These are phyloP conservation scores for Epichloe sibirici DNA, from an alignment of 2,329 filamentous ascomycete species.

Conservation along the genomic window DNA sequence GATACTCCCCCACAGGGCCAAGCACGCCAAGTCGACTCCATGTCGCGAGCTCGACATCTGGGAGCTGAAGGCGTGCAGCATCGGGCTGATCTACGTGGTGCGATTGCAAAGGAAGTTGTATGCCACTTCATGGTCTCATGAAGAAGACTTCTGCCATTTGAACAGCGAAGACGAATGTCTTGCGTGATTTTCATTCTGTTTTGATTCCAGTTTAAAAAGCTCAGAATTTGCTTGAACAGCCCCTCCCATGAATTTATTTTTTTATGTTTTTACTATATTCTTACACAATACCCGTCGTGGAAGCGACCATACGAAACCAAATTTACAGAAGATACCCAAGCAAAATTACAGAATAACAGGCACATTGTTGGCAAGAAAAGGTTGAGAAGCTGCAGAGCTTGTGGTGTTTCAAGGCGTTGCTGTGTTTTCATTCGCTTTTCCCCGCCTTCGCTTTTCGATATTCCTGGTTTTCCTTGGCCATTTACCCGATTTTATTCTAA, in stretches of 20 bases:
- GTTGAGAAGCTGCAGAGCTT: conserved; percentile 4
- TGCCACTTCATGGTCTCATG: neutral
- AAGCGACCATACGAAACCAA: conserved; percentile 1
- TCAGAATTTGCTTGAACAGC: neutral
- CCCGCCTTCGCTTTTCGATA: neutral
- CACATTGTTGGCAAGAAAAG: conserved; percentile 1
- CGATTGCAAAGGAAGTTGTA: neutral
- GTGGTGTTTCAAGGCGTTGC: conserved; percentile 6
- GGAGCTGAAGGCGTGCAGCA: neutral
- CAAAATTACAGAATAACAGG: conserved; percentile 1
- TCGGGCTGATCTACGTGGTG: neutral
- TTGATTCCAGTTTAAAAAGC: too few relatives aligned
- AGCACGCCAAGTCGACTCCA: neutral
- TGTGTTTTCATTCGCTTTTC: neutral
- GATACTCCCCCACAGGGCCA: neutral
- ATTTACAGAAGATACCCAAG: conserved; percentile 8
- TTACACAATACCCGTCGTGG: conserved; percentile 5
- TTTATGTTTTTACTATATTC: neutral
- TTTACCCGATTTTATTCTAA: neutral
- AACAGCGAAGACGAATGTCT: neutral
- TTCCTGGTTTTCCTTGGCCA: neutral
- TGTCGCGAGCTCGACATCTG: neutral
- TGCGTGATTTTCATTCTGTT: neutral
- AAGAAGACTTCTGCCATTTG: neutral
- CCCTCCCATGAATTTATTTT: neutral